Evolutionary conservation across 345 rosid genomes (phyloP).

Genomic region (Aquilaria yunnanensis): DNA sequence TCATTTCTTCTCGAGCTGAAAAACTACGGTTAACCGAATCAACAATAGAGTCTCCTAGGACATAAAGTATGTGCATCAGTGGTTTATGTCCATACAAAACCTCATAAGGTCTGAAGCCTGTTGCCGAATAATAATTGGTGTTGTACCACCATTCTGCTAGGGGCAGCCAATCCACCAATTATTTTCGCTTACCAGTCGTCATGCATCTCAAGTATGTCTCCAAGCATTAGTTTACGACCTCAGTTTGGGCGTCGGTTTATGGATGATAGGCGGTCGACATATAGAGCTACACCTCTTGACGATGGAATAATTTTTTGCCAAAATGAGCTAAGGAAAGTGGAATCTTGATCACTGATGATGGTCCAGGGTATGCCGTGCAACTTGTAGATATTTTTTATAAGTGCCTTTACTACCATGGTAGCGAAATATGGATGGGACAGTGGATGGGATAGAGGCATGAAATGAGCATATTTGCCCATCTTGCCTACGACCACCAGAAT

Average conservation of each 20-base stretch:
- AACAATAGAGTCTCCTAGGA: neutral
- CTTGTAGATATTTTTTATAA: neutral
- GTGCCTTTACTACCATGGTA: neutral
- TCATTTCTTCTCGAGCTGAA: neutral
- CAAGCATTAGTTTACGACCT: constrained; percentile 1
- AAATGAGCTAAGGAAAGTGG: neutral
- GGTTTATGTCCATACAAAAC: neutral
- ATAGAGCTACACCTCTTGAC: neutral
- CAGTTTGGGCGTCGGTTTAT: constrained; percentile 1
- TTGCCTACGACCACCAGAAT: constrained; percentile 11
- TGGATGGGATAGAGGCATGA: neutral
- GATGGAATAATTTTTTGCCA: neutral
- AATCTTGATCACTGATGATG: constrained; percentile 1
- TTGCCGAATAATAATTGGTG: neutral
- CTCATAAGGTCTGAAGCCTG: neutral
- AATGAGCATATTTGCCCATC: constrained; percentile 12
- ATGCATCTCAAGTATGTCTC: constrained; percentile 4
- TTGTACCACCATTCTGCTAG: constrained; percentile 6
- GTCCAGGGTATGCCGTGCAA: constrained; percentile 1
- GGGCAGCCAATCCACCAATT: neutral
- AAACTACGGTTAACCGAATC: neutral
- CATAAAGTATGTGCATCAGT: neutral
- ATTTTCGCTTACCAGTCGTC: neutral
- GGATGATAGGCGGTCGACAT: neutral
- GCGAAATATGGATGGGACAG: constrained; percentile 1